Conservation (phyloP, 257 asterid genomes). For the Coffea eugenioides region DNA sequence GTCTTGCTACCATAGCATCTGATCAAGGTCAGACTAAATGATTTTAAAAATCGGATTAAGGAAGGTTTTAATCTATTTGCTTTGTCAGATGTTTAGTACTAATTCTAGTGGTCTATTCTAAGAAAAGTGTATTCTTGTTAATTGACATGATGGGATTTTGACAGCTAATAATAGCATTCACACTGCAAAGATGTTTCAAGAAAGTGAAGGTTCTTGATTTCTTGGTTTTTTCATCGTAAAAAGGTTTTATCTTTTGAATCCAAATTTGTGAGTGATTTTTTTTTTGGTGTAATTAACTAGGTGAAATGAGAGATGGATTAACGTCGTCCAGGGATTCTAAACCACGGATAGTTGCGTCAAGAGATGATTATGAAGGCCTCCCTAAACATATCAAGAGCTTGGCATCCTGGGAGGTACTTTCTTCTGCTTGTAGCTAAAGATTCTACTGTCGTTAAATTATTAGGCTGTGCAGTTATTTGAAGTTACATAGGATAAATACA, state of each 20-base stretch:
- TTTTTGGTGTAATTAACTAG: slow-evolving; percentile 16
- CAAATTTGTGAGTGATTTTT: neutral
- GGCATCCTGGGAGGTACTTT: slow-evolving; percentile 76
- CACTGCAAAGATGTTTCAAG: slow-evolving; percentile 18
- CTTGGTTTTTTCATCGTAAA: neutral
- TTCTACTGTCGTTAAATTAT: too few relatives aligned
- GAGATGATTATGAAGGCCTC: slow-evolving; percentile 72
- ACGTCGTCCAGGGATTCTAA: slow-evolving; percentile 33
- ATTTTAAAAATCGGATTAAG: neutral
- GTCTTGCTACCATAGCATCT: slow-evolving; percentile 84
- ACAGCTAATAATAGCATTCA: slow-evolving; percentile 38
- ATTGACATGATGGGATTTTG: slow-evolving; percentile 17
- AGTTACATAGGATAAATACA: neutral
- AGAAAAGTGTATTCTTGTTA: neutral
- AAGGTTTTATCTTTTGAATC: slow-evolving; percentile 7
- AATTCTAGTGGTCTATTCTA: neutral
- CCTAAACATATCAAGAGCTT: slow-evolving; percentile 72
- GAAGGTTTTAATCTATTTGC: neutral
- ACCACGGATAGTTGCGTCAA: slow-evolving; percentile 38
- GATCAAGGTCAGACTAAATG: slow-evolving; percentile 49
- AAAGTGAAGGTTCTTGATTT: slow-evolving; percentile 33
- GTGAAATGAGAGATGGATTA: slow-evolving; percentile 26
- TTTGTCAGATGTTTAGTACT: neutral
- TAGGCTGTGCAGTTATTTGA: too few relatives aligned
- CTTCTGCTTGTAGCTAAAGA: too few relatives aligned